Conservation (phyloP, 1,284 basidiomycete species). For the Bjerkandera adusta region DNA sequence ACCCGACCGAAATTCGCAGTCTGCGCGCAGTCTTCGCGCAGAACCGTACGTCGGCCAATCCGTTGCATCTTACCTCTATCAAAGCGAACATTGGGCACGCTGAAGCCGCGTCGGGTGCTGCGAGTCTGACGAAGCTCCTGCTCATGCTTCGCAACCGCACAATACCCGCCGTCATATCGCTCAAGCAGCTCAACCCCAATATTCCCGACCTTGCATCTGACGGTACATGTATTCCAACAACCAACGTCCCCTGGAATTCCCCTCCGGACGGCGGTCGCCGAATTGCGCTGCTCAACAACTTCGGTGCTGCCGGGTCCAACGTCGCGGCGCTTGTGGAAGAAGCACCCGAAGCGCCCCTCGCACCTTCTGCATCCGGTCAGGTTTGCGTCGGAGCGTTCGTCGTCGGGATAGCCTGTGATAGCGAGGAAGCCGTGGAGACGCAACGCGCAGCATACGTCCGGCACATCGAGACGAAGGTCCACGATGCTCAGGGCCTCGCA, state of each 20-base stretch:
- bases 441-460: slow-evolving; percentile 45
- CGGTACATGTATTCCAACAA: slow-evolving; percentile 47
- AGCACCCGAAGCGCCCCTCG: slow-evolving; percentile 1
- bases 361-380: too few relatives aligned
- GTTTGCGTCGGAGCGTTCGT: too few relatives aligned
- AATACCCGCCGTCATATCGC: slow-evolving; percentile 61
- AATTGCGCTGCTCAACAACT: slow-evolving; percentile 67
- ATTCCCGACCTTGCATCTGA: slow-evolving; percentile 50
- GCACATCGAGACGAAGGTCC: slow-evolving; percentile 38
- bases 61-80: slow-evolving; percentile 62
- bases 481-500: slow-evolving; percentile 30
- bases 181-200: slow-evolving; percentile 53
- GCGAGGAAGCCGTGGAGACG: slow-evolving; percentile 39
- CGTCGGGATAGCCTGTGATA: slow-evolving; percentile 63
- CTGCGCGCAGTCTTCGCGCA: slow-evolving; percentile 54
- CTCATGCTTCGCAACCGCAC: slow-evolving; percentile 57
- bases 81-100: slow-evolving; percentile 75
- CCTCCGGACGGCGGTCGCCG: slow-evolving; percentile 34
- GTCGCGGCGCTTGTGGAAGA: slow-evolving; percentile 62
- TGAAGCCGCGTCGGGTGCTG: slow-evolving; percentile 72
- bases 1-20: slow-evolving; percentile 61
- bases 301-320: slow-evolving; percentile 74
- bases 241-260: slow-evolving; percentile 40
- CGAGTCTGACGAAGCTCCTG: slow-evolving; percentile 66
- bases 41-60: slow-evolving; percentile 40